These are phyloP conservation scores for Rhamnella rubrinervis DNA, from an alignment of 331 rosid genomes.

Conservation along the genomic window DNA sequence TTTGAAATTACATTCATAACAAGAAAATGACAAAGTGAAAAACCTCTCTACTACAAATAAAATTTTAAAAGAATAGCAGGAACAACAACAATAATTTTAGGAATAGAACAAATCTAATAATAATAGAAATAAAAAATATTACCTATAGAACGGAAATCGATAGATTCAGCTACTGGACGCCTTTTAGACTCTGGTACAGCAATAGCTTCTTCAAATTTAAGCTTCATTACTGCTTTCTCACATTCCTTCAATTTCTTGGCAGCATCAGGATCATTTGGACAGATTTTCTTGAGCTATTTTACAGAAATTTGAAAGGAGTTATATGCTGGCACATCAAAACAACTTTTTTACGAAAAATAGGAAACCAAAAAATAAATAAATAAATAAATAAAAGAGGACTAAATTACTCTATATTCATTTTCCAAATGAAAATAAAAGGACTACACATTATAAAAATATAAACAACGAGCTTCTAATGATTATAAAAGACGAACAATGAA, in stretches of 20 bases:
- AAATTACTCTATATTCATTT: not conserved
- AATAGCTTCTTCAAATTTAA: conserved; percentile 97
- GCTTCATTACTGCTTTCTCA: conserved; percentile 94
- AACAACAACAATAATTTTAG: not conserved
- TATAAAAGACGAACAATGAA: not conserved
- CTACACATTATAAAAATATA: not conserved
- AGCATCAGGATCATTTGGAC: conserved; percentile 96
- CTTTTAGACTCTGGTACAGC: conserved; percentile 63
- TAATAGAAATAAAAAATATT: conserved; percentile 28
- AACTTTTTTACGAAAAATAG: conserved; percentile 4
- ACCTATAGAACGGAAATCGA: conserved; percentile 81
- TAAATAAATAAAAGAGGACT: not conserved
- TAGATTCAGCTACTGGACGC: conserved; percentile 75
- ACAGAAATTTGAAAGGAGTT: conserved; percentile 21
- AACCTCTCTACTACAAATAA: not conserved
- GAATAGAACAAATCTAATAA: not conserved
- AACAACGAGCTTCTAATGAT: not conserved
- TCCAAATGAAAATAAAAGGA: not conserved
- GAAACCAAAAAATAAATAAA: not conserved
- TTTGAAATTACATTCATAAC: not conserved
- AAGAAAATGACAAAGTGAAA: not conserved
- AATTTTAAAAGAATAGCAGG: not conserved
- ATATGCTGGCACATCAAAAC: conserved; percentile 8
- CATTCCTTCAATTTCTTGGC: conserved; percentile 91
- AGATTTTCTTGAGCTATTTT: conserved; percentile 72